phyloP scores from a whole-genome alignment of 2,329 filamentous ascomycete species.

The Fusarium sp. region DNA sequence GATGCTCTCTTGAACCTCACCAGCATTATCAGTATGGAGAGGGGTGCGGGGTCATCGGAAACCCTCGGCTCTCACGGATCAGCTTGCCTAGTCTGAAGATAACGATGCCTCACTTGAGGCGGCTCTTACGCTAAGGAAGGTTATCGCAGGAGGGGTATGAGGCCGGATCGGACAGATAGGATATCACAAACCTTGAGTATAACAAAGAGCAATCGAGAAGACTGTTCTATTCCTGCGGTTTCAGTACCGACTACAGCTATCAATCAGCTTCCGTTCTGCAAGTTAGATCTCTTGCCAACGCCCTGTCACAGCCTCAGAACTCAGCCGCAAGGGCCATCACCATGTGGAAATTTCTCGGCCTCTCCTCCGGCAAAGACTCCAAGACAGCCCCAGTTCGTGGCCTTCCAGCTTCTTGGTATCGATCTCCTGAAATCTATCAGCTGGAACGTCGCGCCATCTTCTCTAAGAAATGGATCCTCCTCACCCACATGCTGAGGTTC shows the following conservation, averaged over 20 bases:
- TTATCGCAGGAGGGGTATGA: background rate
- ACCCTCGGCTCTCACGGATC: background rate
- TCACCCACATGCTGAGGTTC: constrained; percentile 63
- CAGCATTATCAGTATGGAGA: background rate
- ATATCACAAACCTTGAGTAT: background rate
- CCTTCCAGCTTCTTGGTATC: constrained; percentile 63
- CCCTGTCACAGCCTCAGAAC: background rate
- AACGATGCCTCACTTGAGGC: background rate
- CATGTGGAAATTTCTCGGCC: constrained; percentile 31
- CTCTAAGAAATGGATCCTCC: constrained; percentile 65
- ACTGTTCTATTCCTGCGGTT: background rate
- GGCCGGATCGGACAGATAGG: background rate
- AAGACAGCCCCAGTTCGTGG: constrained; percentile 43
- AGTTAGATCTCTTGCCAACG: background rate
- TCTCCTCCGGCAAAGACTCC: constrained; percentile 6
- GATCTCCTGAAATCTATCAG: constrained; percentile 61
- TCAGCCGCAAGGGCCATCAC: background rate
- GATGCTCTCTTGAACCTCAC: background rate
- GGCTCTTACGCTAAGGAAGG: background rate
- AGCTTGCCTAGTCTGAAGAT: background rate
- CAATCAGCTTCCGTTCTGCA: background rate
- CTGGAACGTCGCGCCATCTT: constrained; percentile 67
- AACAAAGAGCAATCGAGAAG: background rate
- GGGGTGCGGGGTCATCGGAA: background rate
- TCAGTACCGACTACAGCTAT: background rate